Evolutionary conservation across 805 yeast genomes (phyloP).

Genomic region (Jamesozyma piceae): DNA sequence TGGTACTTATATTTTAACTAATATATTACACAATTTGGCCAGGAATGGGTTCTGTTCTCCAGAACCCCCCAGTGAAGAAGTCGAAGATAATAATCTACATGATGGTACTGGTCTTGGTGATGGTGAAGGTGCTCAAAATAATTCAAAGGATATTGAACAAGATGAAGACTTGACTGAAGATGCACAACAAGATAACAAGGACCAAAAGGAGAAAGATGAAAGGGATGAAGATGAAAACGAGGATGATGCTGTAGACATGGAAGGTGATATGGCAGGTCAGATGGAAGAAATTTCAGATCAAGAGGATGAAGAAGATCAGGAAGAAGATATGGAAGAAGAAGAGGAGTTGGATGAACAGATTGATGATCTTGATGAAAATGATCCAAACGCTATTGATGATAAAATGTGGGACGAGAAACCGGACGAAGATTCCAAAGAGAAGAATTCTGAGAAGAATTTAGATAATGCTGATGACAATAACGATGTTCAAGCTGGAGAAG

Average conservation of each 20-base stretch:
- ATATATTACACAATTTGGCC: slow-evolving; percentile 50
- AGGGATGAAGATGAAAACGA: slow-evolving; percentile 40
- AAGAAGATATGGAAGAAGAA: slow-evolving; percentile 48
- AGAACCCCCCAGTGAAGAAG: slow-evolving; percentile 56
- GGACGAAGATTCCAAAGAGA: slow-evolving; percentile 65
- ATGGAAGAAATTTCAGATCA: slow-evolving; percentile 70
- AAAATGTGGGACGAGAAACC: slow-evolving; percentile 97
- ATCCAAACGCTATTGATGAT: slow-evolving; percentile 91
- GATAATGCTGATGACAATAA: slow-evolving; percentile 43
- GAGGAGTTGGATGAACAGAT: slow-evolving; percentile 81
- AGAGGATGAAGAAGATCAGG: slow-evolving; percentile 49
- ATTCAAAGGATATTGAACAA: slow-evolving; percentile 78
- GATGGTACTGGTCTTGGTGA: slow-evolving; percentile 92
- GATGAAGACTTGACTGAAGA: slow-evolving; percentile 82
- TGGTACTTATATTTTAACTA: slow-evolving; percentile 51
- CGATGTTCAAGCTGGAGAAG: slow-evolving; percentile 33
- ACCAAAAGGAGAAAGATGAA: slow-evolving; percentile 56
- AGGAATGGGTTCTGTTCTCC: slow-evolving; percentile 90
- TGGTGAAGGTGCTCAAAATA: slow-evolving; percentile 78
- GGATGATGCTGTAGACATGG: slow-evolving; percentile 84
- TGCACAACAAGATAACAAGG: slow-evolving; percentile 65
- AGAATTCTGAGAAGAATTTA: slow-evolving; percentile 65
- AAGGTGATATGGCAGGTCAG: slow-evolving; percentile 95
- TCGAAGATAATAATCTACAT: slow-evolving; percentile 54
- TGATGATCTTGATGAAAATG: slow-evolving; percentile 80